Evolutionary conservation across 148 eudicot species (phyloP).

Genomic region (Silene conica): DNA sequence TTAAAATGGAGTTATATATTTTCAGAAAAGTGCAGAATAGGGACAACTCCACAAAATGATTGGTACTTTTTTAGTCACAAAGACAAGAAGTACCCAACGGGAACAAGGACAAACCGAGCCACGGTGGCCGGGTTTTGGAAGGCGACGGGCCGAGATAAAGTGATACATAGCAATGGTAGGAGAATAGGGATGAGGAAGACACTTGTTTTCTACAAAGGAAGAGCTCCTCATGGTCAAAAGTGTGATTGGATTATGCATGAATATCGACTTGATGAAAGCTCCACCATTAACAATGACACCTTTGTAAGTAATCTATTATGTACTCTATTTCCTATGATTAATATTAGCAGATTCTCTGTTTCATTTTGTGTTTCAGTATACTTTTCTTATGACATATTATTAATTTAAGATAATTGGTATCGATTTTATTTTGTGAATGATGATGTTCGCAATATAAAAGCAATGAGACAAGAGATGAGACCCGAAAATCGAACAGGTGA

Average conservation of each 20-base stretch:
- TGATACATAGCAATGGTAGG: slow-evolving; percentile 31
- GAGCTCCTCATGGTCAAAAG: slow-evolving; percentile 58
- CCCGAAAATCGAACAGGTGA: no score
- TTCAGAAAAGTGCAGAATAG: slow-evolving; percentile 51
- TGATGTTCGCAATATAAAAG: no score
- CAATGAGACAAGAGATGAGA: no score
- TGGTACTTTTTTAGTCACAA: slow-evolving; percentile 63
- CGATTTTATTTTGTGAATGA: no score
- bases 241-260: slow-evolving; percentile 65
- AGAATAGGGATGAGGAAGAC: slow-evolving; percentile 56
- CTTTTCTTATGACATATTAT: no score
- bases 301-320: slow-evolving; percentile 14
- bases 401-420: no score
- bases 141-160: slow-evolving; percentile 58
- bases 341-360: no score
- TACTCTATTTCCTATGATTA: neutral
- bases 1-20: neutral
- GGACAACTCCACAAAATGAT: slow-evolving; percentile 52
- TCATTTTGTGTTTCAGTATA: no score
- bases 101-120: slow-evolving; percentile 52
- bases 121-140: slow-evolving; percentile 60
- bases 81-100: slow-evolving; percentile 59
- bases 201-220: slow-evolving; percentile 52
- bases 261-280: slow-evolving; percentile 42
- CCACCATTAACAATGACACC: slow-evolving; percentile 19